These are phyloP conservation scores for Aspergillus olivimuriae DNA, from an alignment of 495 filamentous ascomycete genomes.

Conservation along the genomic window DNA sequence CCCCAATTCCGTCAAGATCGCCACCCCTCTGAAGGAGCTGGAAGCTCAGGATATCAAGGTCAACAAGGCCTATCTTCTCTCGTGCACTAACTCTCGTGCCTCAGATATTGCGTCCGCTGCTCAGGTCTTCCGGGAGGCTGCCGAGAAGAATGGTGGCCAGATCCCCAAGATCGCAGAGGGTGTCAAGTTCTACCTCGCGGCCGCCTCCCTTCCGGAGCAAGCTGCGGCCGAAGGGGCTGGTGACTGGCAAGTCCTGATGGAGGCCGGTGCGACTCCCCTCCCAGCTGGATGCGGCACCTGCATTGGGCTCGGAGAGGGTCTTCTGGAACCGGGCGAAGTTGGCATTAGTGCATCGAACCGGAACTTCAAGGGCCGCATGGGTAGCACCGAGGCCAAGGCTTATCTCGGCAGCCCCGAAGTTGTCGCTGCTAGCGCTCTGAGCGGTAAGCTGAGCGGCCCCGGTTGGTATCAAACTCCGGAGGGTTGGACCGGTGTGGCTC, in stretches of 20 bases:
- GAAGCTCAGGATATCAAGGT: constrained; percentile 65
- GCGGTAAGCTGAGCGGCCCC: constrained; percentile 71
- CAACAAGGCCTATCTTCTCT: constrained; percentile 84
- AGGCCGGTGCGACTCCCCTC: constrained; percentile 69
- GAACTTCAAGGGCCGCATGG: constrained; percentile 95
- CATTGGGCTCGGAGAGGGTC: constrained; percentile 78
- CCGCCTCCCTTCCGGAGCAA: constrained; percentile 79
- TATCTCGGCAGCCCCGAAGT: constrained; percentile 90
- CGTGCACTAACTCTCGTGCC: constrained; percentile 82
- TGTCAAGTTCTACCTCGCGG: constrained; percentile 87
- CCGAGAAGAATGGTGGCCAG: constrained; percentile 45
- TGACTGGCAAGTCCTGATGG: constrained; percentile 80
- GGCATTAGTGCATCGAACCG: constrained; percentile 87
- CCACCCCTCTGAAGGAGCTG: constrained; percentile 72
- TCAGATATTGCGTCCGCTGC: constrained; percentile 82
- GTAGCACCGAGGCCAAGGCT: constrained; percentile 70
- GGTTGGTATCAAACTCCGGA: constrained; percentile 72
- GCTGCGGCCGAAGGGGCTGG: constrained; percentile 69
- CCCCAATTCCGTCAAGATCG: constrained; percentile 83
- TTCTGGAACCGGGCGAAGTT: constrained; percentile 78
- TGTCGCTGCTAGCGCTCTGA: constrained; percentile 80
- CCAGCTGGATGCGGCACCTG: constrained; percentile 84
- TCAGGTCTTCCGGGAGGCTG: constrained; percentile 76
- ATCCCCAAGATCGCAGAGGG: constrained; percentile 68
- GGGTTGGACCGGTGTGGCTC: constrained; percentile 57